These are phyloP conservation scores for Clathrospora elynae DNA, from an alignment of 2,329 filamentous ascomycete species.

Conservation along the genomic window DNA sequence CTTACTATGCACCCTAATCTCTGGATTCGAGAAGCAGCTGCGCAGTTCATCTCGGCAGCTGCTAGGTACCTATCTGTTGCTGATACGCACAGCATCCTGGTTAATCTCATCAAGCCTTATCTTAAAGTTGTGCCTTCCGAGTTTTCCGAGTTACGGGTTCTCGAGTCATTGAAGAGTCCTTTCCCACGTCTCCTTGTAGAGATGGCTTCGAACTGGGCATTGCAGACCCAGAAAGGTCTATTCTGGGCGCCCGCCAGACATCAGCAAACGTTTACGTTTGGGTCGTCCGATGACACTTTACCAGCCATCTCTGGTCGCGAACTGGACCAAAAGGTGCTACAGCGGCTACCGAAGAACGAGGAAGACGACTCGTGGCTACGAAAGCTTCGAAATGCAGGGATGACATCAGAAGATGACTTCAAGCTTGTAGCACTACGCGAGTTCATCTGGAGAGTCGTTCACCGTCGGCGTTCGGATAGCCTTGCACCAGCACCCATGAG, in stretches of 20 bases:
- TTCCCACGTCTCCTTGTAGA: conserved; percentile 81
- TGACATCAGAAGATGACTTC: conserved; percentile 81
- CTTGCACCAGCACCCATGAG: conserved; percentile 48
- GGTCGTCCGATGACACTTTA: conserved; percentile 60
- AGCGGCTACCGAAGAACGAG: conserved; percentile 74
- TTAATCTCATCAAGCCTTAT: conserved; percentile 80
- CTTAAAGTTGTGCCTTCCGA: conserved; percentile 73
- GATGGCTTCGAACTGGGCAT: conserved; percentile 82
- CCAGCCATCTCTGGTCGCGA: conserved; percentile 63
- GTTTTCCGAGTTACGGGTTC: conserved; percentile 72
- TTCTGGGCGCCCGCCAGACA: conserved; percentile 85
- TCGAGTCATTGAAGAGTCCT: conserved; percentile 83
- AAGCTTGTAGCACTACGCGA: conserved; percentile 86
- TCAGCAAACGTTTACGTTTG: conserved; percentile 71
- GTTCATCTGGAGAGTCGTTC: conserved; percentile 86
- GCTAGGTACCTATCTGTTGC: conserved; percentile 76
- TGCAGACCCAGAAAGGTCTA: conserved; percentile 75
- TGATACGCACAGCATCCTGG: conserved; percentile 80
- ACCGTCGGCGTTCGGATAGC: conserved; percentile 67
- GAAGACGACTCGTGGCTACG: conserved; percentile 95
- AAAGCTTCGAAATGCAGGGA: conserved; percentile 80
- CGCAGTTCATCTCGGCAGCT: conserved; percentile 79
- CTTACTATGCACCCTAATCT: conserved; percentile 93
- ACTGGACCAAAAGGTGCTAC: conserved; percentile 62
- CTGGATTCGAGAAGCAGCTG: conserved; percentile 91